A percentile compares a stretch with the other conserved stretches of the same genome.
Evolutionary conservation across 164 flowering plant species (phyloP).

Genomic region (Dillenia turbinata): DNA sequence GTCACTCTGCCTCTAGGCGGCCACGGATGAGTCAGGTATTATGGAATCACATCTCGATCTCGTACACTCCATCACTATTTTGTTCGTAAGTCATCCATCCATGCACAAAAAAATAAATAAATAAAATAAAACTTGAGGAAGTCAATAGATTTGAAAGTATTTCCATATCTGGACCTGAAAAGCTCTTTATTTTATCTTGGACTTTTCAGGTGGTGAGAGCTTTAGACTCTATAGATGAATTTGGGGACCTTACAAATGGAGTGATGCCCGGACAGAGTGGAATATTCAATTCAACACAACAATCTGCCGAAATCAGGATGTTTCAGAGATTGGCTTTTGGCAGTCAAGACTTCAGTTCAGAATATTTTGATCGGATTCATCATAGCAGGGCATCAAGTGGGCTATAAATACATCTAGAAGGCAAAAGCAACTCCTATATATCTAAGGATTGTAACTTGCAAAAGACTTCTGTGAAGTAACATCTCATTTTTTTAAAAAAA

Average conservation of each 20-base stretch:
- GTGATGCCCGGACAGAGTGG: constrained; percentile 57
- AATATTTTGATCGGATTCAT: constrained; percentile 22
- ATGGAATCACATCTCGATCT: neutral
- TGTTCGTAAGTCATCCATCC: too few species aligned
- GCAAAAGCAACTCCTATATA: too few species aligned
- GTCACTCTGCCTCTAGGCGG: constrained; percentile 50
- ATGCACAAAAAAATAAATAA: too few species aligned
- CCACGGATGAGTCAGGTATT: constrained; percentile 54
- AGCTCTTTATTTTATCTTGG: neutral
- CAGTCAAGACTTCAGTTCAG: constrained; percentile 45
- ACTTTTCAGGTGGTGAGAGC: constrained; percentile 45
- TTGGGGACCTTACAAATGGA: constrained; percentile 45
- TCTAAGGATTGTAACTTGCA: too few species aligned
- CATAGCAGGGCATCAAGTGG: constrained; percentile 15
- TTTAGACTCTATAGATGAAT: constrained; percentile 36
- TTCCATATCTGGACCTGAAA: neutral
- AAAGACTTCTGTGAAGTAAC: too few species aligned
- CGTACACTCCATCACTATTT: neutral
- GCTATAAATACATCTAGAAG: too few species aligned
- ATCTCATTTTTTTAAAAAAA: too few species aligned
- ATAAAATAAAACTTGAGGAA: too few species aligned
- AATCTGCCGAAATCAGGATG: constrained; percentile 52
- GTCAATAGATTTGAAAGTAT: neutral
- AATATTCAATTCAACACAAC: constrained; percentile 32
- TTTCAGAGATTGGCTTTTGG: constrained; percentile 57